These are phyloP conservation scores for Ceratobasidium sp. DNA, from an alignment of 1,284 basidiomycete genomes.

Conservation along the genomic window DNA sequence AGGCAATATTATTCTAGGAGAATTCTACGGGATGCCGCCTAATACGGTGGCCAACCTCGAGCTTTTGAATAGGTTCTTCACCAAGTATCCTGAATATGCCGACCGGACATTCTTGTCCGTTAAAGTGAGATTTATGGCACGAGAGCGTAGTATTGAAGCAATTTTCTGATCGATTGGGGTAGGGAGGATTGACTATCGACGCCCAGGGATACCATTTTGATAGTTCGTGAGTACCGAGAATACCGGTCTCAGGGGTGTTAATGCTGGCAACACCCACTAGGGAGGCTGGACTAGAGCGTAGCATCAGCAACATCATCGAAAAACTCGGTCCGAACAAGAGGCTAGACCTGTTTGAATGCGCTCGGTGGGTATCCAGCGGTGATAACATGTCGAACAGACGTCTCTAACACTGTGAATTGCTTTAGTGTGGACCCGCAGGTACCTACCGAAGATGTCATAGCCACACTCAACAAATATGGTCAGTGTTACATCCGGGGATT, in stretches of 20 bases:
- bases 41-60: slow-evolving; percentile 46
- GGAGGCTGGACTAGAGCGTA: slow-evolving; percentile 36
- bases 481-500: not conserved
- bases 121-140: slow-evolving; percentile 35
- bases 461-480: slow-evolving; percentile 43
- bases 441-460: slow-evolving; percentile 47
- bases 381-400: not conserved
- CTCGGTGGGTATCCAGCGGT: slow-evolving; percentile 24
- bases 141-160: no score
- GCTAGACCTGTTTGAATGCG: slow-evolving; percentile 48
- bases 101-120: slow-evolving; percentile 49
- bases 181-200: slow-evolving; percentile 17
- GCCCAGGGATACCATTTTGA: slow-evolving; percentile 4
- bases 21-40: slow-evolving; percentile 48
- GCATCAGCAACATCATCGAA: slow-evolving; percentile 43
- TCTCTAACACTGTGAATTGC: no score
- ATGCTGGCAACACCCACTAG: not conserved
- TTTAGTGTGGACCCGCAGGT: slow-evolving; percentile 46
- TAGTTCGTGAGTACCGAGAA: slow-evolving; percentile 25
- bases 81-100: slow-evolving; percentile 50
- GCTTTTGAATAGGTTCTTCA: slow-evolving; percentile 48
- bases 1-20: slow-evolving; percentile 12
- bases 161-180: not conserved
- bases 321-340: slow-evolving; percentile 48
- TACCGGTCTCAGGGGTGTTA: no score